Conservation (phyloP, 805 yeast species). For the Clavispora fructus region DNA sequence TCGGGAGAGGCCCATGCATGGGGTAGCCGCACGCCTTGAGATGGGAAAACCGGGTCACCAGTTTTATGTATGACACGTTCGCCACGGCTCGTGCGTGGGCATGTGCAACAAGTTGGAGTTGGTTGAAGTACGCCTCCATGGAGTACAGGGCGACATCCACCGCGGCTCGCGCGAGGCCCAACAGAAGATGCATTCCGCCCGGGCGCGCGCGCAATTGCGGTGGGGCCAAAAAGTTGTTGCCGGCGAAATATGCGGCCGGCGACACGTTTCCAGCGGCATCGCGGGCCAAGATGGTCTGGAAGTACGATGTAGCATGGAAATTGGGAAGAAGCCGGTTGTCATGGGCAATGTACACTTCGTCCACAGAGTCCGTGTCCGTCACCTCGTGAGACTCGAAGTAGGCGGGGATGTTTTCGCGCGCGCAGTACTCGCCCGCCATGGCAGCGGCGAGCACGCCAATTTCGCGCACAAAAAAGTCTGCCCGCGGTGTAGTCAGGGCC, state of each 20-base stretch:
- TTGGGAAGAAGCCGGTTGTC: conserved; percentile 31
- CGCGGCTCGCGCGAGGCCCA: conserved; percentile 25
- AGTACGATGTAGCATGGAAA: conserved; percentile 29
- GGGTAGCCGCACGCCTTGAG: conserved; percentile 32
- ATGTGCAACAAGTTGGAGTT: conserved; percentile 33
- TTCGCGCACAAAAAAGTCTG: conserved; percentile 22
- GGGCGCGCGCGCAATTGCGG: conserved; percentile 10
- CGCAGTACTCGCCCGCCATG: conserved; percentile 20
- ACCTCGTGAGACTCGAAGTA: conserved; percentile 16
- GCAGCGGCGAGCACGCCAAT: conserved; percentile 21
- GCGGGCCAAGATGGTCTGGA: conserved; percentile 33
- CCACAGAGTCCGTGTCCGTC: conserved; percentile 13
- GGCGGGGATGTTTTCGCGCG: conserved; percentile 13
- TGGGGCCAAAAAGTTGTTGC: conserved; percentile 25
- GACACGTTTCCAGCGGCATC: conserved; percentile 33
- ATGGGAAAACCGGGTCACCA: conserved; percentile 16
- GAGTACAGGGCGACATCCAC: conserved; percentile 21
- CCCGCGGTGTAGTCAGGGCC: conserved; percentile 3
- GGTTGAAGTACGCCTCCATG: conserved; percentile 27
- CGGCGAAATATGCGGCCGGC: conserved; percentile 27
- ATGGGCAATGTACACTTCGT: conserved; percentile 29
- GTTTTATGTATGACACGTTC: neutral
- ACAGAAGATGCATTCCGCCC: conserved; percentile 14
- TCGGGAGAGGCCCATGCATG: conserved; percentile 26
- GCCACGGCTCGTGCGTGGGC: conserved; percentile 13